phyloP scores from a whole-genome alignment of 129 eudicot genomes.

The Silybum marianum region DNA sequence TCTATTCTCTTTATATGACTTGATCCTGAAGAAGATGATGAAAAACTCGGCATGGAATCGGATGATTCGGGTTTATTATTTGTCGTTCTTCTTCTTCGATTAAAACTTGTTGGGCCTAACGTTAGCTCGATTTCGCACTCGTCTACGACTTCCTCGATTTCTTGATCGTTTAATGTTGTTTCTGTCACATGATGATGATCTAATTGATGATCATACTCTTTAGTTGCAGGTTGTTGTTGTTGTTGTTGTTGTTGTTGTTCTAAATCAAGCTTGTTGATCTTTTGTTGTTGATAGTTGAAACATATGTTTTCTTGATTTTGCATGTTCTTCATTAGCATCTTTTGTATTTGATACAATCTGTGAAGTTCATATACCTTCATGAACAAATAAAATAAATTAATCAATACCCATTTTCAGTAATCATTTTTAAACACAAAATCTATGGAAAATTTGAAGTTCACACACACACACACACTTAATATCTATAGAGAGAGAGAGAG shows the following conservation, averaged over 20 bases:
- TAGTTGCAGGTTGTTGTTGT: conserved; percentile 33
- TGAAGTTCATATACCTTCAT: conserved; percentile 89
- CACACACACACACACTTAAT: conserved; percentile 18
- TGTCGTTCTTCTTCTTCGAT: conserved; percentile 39
- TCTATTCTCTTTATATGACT: conserved; percentile 45
- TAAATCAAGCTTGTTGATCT: conserved; percentile 30
- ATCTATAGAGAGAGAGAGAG: too few species aligned
- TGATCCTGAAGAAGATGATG: conserved; percentile 78
- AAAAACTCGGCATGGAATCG: conserved; percentile 60
- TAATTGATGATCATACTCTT: conserved; percentile 30
- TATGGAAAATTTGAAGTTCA: not conserved
- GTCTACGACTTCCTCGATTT: conserved; percentile 47
- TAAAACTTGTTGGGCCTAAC: conserved; percentile 69
- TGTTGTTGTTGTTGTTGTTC: conserved; percentile 44
- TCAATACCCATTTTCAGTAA: conserved; percentile 17
- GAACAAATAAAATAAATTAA: not conserved
- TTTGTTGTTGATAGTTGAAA: conserved; percentile 24
- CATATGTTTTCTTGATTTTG: conserved; percentile 30
- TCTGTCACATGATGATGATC: conserved; percentile 17
- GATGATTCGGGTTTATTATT: conserved; percentile 46
- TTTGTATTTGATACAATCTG: conserved; percentile 77
- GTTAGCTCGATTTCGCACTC: conserved; percentile 85
- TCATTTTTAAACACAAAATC: not conserved
- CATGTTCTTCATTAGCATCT: conserved; percentile 70
- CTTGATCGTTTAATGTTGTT: conserved; percentile 27